phyloP scores from a whole-genome alignment of 345 rosid genomes.

The Mallotus nudiflorus region DNA sequence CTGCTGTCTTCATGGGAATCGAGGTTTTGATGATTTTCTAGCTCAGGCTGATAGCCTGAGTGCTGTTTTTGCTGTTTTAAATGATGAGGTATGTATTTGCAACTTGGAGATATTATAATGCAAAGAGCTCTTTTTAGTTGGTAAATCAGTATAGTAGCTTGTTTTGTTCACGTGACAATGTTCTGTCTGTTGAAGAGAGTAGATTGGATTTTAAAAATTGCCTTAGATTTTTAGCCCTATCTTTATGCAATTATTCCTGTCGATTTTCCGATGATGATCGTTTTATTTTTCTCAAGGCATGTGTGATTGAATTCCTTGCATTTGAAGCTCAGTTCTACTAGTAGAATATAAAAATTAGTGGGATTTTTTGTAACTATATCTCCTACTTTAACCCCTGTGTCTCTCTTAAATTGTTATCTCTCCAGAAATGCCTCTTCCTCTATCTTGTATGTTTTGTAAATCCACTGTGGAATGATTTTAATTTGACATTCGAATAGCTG shows the following conservation, averaged over 20 bases:
- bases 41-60: conserved; percentile 96
- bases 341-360: background rate
- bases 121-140: background rate
- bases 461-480: background rate
- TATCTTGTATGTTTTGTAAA: background rate
- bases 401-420: too few species aligned
- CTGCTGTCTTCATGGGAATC: conserved; percentile 68
- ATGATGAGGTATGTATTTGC: conserved; percentile 74
- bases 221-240: background rate
- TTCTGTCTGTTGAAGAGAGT: background rate
- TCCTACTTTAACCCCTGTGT: too few species aligned
- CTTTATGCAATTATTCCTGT: background rate
- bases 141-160: background rate
- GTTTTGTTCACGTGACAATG: background rate
- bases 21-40: conserved; percentile 88
- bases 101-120: background rate
- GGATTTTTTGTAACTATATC: background rate
- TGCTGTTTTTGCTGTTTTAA: conserved; percentile 96
- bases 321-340: background rate
- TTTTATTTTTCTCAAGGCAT: background rate
- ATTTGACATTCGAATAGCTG: background rate
- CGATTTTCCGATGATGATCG: background rate
- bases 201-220: background rate
- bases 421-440: too few species aligned
- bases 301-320: background rate